Conservation (phyloP, 1,284 basidiomycete species). For the Tilletia indica region DNA sequence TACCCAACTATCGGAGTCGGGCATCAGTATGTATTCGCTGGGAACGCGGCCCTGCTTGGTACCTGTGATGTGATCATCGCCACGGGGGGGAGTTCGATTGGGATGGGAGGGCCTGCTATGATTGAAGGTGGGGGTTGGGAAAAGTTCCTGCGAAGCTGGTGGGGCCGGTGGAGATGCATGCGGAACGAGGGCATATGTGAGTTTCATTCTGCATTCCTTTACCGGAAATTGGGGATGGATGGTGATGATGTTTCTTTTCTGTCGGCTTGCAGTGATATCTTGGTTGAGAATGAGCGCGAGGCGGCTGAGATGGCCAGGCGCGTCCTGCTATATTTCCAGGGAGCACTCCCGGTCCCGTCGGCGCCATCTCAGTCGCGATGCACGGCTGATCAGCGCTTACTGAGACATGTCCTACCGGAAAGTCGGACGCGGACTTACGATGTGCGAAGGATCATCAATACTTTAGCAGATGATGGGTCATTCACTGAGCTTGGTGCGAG, state of each 20-base stretch:
- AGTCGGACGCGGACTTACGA: slow-evolving; percentile 35
- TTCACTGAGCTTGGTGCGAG: slow-evolving; percentile 33
- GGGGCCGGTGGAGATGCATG: slow-evolving; percentile 30
- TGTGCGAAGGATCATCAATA: slow-evolving; percentile 31
- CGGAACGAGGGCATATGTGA: slow-evolving; percentile 27
- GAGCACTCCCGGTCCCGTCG: slow-evolving; percentile 15
- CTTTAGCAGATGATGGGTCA: slow-evolving; percentile 32
- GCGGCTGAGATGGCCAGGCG: slow-evolving; percentile 26
- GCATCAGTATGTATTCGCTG: slow-evolving; percentile 40
- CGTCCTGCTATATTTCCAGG: slow-evolving; percentile 30
- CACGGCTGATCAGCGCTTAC: slow-evolving; percentile 21
- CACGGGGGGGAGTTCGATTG: slow-evolving; percentile 30
- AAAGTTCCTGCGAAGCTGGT: slow-evolving; percentile 32
- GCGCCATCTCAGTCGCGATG: slow-evolving; percentile 23
- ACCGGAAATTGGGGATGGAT: too few species aligned
- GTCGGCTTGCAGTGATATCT: slow-evolving; percentile 25
- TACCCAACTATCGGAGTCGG: slow-evolving; percentile 34
- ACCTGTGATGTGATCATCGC: slow-evolving; percentile 39
- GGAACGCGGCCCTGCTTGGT: slow-evolving; percentile 39
- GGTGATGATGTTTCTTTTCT: too few species aligned
- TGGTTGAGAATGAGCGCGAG: slow-evolving; percentile 30
- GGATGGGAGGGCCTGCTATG: slow-evolving; percentile 42
- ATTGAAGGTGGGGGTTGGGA: slow-evolving; percentile 41
- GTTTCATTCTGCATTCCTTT: background rate
- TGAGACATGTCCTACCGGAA: slow-evolving; percentile 32